Conservation (phyloP, 179 eudicot genomes). For the Sideroxylon spinosum region DNA sequence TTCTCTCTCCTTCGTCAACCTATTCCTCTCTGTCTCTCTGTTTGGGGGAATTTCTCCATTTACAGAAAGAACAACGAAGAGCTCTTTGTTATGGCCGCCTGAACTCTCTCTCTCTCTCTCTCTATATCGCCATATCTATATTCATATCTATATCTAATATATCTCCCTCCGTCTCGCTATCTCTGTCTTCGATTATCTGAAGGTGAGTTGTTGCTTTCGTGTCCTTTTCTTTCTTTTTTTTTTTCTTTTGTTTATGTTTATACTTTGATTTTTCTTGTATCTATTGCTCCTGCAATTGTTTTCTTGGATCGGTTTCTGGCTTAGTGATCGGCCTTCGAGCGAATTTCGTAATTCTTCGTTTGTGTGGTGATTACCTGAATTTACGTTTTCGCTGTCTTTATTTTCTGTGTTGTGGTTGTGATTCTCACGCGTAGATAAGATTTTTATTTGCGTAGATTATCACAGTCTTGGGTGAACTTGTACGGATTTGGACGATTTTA, state of each 20-base stretch:
- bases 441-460: not conserved
- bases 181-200: conserved; percentile 1
- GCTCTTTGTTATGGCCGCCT: conserved; percentile 21
- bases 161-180: not conserved
- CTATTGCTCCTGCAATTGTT: not conserved
- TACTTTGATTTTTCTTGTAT: not conserved
- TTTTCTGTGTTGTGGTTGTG: not conserved
- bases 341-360: not conserved
- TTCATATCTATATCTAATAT: not conserved
- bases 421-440: not conserved
- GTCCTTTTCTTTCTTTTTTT: not conserved
- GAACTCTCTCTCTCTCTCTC: conserved; percentile 15
- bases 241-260: not conserved
- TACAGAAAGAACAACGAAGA: not conserved
- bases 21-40: not conserved
- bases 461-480: not conserved
- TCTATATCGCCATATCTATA: not conserved
- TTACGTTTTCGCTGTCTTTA: not conserved
- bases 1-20: not conserved
- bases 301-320: not conserved
- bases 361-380: not conserved
- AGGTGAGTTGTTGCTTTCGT: conserved; percentile 10
- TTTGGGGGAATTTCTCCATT: conserved; percentile 3
- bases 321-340: not conserved
- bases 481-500: not conserved